Percentiles rank a stretch among this genome's conserved stretches.
Conservation (phyloP, 2,329 filamentous ascomycete genomes). For the Mycosphaerella arachidis region DNA sequence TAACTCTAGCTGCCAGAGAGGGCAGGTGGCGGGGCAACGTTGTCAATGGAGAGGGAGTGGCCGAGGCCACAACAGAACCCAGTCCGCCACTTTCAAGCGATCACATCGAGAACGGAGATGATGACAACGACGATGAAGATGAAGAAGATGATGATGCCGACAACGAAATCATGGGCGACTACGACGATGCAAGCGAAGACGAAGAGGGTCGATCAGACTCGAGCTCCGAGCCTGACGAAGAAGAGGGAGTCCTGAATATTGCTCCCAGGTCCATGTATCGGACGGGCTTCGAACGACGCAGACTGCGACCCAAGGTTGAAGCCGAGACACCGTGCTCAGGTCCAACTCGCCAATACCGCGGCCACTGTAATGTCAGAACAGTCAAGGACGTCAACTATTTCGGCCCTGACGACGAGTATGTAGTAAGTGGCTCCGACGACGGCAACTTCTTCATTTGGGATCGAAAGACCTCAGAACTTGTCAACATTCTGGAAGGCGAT, state of each 20-base stretch:
- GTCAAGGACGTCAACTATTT: conserved; percentile 69
- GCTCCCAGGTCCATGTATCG: conserved; percentile 41
- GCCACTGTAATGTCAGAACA: conserved; percentile 63
- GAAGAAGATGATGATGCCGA: conserved; percentile 21
- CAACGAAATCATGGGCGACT: conserved; percentile 24
- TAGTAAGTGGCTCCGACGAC: conserved; percentile 62
- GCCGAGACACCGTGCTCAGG: conserved; percentile 51
- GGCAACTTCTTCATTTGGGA: conserved; percentile 68
- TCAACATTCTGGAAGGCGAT: conserved; percentile 63
- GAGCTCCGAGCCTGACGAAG: conserved; percentile 36
- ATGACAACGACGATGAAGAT: neutral
- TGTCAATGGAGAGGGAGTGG: neutral
- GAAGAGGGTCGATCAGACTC: conserved; percentile 23
- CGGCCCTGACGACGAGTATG: conserved; percentile 62
- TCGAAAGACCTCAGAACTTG: conserved; percentile 54
- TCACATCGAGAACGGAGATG: no score
- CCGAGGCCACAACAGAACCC: neutral
- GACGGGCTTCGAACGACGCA: conserved; percentile 46
- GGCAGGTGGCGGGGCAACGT: neutral
- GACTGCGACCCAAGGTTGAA: conserved; percentile 50
- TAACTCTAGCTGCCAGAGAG: conserved; percentile 12
- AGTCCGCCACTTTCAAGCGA: neutral
- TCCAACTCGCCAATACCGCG: conserved; percentile 55
- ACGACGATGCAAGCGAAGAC: conserved; percentile 27
- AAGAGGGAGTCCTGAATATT: conserved; percentile 32